phyloP scores from a whole-genome alignment of 805 yeast genomes.

The Candida qinlingensis region DNA sequence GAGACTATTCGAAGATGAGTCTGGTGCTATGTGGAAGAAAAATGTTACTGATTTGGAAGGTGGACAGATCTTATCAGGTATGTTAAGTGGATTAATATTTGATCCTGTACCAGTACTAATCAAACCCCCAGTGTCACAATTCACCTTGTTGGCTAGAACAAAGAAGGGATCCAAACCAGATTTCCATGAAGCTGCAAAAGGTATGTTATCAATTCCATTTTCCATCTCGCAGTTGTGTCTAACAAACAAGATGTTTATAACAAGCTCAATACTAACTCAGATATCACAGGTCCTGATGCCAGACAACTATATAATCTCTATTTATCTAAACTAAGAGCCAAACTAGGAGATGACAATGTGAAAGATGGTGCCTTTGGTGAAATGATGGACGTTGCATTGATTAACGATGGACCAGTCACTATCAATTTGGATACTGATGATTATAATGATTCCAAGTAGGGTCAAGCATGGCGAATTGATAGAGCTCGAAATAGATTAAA shows the following conservation, averaged over 20 bases:
- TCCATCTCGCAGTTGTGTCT: background rate
- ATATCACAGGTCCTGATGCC: conserved; percentile 59
- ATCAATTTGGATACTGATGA: conserved; percentile 65
- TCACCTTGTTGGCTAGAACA: conserved; percentile 80
- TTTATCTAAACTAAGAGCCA: conserved; percentile 38
- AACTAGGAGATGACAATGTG: conserved; percentile 61
- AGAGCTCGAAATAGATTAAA: no score
- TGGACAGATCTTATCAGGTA: conserved; percentile 67
- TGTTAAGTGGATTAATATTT: conserved; percentile 33
- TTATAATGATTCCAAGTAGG: conserved; percentile 2
- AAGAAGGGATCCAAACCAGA: conserved; percentile 94
- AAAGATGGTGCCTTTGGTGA: conserved; percentile 93
- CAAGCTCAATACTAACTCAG: conserved; percentile 44
- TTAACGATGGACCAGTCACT: conserved; percentile 93
- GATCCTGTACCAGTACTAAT: conserved; percentile 56
- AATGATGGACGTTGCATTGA: conserved; percentile 89
- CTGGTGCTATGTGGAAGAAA: conserved; percentile 74
- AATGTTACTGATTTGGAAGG: conserved; percentile 57
- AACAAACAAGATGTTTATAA: background rate
- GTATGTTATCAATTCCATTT: conserved; percentile 31
- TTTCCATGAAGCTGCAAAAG: conserved; percentile 88
- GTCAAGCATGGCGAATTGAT: no score
- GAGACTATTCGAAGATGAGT: conserved; percentile 68
- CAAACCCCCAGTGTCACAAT: conserved; percentile 62
- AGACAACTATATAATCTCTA: conserved; percentile 43